Conservation (phyloP, 192 early-diverging fungal species). For the Coemansia biformis region DNA sequence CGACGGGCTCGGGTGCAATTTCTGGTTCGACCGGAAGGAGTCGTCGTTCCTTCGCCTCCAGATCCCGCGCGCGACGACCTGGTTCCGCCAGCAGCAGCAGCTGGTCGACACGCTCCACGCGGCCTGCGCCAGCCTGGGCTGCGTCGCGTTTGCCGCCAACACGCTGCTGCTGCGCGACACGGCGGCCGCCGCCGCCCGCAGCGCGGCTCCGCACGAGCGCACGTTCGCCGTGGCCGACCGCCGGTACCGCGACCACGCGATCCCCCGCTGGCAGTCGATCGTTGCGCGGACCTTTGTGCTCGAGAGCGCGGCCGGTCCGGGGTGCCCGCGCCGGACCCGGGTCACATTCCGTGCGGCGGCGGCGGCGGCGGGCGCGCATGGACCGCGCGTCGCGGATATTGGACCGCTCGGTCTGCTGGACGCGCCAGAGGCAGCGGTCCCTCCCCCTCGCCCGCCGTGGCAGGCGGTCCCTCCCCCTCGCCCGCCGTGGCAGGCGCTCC, state of each 20-base stretch:
- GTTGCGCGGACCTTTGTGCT: conserved; percentile 28
- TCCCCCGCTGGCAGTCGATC: conserved; percentile 29
- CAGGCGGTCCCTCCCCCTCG: no score
- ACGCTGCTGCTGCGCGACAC: conserved; percentile 18
- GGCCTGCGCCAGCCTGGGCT: conserved; percentile 9
- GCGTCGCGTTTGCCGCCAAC: conserved; percentile 19
- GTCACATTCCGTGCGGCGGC: neutral
- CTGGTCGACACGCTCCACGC: conserved; percentile 29
- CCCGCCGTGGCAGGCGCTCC: no score
- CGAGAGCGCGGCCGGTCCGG: conserved; percentile 5
- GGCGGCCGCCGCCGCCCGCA: neutral
- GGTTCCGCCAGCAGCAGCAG: conserved; percentile 41
- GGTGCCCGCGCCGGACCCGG: neutral
- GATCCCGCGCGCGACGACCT: conserved; percentile 27
- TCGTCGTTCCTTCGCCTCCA: conserved; percentile 9
- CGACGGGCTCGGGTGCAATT: conserved; percentile 25
- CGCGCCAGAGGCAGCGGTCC: no score
- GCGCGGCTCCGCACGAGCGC: conserved; percentile 1
- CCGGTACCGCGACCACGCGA: conserved; percentile 37
- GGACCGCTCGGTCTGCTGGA: conserved; percentile 4
- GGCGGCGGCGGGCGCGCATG: neutral
- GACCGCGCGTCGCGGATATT: no score
- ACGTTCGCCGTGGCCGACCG: neutral
- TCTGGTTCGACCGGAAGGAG: conserved; percentile 24
- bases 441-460: no score